These are phyloP conservation scores for Trametes maxima DNA, from an alignment of 768 basidiomycete genomes.

Conservation along the genomic window DNA sequence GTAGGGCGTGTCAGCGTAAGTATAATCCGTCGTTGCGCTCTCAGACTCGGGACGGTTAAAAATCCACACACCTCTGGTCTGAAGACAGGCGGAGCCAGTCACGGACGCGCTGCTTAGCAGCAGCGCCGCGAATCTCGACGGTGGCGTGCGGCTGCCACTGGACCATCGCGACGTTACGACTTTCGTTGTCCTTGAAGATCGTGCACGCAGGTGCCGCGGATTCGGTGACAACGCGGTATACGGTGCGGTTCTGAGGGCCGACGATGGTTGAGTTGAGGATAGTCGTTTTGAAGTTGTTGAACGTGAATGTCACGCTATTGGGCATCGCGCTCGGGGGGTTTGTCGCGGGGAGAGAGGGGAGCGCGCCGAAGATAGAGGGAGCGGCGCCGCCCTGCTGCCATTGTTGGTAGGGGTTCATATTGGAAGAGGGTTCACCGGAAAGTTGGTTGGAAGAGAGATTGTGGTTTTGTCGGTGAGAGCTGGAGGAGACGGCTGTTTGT, in stretches of 20 bases:
- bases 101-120: constrained; percentile 50
- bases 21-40: not conserved
- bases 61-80: constrained; percentile 43
- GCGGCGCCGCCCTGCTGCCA: constrained; percentile 29
- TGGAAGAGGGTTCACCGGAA: not conserved
- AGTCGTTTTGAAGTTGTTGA: constrained; percentile 52
- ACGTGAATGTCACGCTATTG: constrained; percentile 46
- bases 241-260: constrained; percentile 50
- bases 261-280: constrained; percentile 58
- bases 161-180: constrained; percentile 52
- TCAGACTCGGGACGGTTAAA: not conserved
- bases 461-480: not conserved
- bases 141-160: constrained; percentile 55
- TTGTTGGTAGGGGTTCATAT: constrained; percentile 33
- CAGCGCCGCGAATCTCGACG: constrained; percentile 55
- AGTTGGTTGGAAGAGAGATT: constrained; percentile 1
- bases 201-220: constrained; percentile 53
- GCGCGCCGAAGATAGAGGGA: constrained; percentile 64
- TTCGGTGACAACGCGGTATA: constrained; percentile 55
- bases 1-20: constrained; percentile 5
- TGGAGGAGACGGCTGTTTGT: not conserved
- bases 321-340: constrained; percentile 29
- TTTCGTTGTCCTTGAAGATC: constrained; percentile 50
- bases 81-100: constrained; percentile 57
- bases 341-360: constrained; percentile 49